phyloP scores from a whole-genome alignment of 306 rosid genomes.

The Castanea mollissima region DNA sequence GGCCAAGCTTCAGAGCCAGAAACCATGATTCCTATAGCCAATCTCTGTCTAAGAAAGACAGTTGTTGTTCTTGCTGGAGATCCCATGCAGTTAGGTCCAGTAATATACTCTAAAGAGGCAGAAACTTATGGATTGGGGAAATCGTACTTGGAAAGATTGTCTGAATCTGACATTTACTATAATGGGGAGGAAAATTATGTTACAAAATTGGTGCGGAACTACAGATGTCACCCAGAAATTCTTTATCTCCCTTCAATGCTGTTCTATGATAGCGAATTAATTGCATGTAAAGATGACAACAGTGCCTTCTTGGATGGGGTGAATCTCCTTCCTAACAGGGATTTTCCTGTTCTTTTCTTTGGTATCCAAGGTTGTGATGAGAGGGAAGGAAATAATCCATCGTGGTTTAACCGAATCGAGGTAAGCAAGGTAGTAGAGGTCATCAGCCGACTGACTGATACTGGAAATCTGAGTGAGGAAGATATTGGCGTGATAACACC shows the following conservation, averaged over 20 bases:
- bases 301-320: conserved; percentile 32
- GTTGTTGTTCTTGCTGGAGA: conserved; percentile 96
- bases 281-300: conserved; percentile 66
- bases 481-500: conserved; percentile 93
- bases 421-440: conserved; percentile 79
- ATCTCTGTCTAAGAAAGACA: conserved; percentile 55
- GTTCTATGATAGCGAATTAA: conserved; percentile 67
- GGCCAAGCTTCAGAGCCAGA: conserved; percentile 99
- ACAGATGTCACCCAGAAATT: conserved; percentile 87
- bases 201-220: conserved; percentile 64
- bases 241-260: conserved; percentile 71
- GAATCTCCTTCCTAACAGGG: conserved; percentile 71
- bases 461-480: conserved; percentile 48
- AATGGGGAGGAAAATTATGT: conserved; percentile 60
- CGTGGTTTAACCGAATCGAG: conserved; percentile 97
- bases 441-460: conserved; percentile 41
- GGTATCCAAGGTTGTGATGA: conserved; percentile 99
- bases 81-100: conserved; percentile 94
- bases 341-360: conserved; percentile 77
- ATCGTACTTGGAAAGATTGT: conserved; percentile 84
- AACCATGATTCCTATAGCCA: conserved; percentile 74
- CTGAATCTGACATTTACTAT: conserved; percentile 42
- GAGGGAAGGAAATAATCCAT: conserved; percentile 94
- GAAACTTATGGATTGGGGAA: conserved; percentile 55
- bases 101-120: conserved; percentile 69